Conservation (phyloP, 371 early-diverging fungal genomes). For the Mucor circinelloides region DNA sequence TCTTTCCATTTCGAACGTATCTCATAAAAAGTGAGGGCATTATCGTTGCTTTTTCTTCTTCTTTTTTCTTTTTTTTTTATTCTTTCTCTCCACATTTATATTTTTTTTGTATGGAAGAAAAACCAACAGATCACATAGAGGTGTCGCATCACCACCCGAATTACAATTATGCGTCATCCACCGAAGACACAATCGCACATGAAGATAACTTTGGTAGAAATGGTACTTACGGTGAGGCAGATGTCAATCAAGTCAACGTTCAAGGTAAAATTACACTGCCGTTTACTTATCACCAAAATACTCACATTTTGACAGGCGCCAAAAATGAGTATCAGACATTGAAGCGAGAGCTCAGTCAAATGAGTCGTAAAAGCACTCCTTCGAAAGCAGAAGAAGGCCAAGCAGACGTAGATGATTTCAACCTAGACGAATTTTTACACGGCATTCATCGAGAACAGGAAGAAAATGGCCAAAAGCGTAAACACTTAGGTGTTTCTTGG, state of each 20-base stretch:
- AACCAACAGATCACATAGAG: not conserved
- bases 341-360: conserved; percentile 30
- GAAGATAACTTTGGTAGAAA: not conserved
- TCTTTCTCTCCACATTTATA: not conserved
- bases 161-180: not conserved
- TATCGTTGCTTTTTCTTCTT: not conserved
- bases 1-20: not conserved
- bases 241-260: conserved; percentile 41
- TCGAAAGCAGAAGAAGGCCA: conserved; percentile 22
- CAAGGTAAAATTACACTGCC: conserved; percentile 15
- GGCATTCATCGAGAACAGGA: conserved; percentile 26
- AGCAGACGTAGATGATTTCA: conserved; percentile 30
- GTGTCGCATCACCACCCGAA: not conserved
- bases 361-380: conserved; percentile 15
- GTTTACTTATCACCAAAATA: not conserved
- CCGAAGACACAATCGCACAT: not conserved
- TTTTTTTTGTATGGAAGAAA: not conserved
- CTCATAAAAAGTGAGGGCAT: not conserved
- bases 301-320: conserved; percentile 28
- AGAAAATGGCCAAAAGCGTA: conserved; percentile 26
- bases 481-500: conserved; percentile 55
- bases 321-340: conserved; percentile 37
- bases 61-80: not conserved
- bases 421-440: conserved; percentile 39
- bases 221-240: conserved; percentile 37